Base-by-base conservation (phyloP, 2,329 filamentous ascomycete species). In the Malbranchea cinnamomea region DNA sequence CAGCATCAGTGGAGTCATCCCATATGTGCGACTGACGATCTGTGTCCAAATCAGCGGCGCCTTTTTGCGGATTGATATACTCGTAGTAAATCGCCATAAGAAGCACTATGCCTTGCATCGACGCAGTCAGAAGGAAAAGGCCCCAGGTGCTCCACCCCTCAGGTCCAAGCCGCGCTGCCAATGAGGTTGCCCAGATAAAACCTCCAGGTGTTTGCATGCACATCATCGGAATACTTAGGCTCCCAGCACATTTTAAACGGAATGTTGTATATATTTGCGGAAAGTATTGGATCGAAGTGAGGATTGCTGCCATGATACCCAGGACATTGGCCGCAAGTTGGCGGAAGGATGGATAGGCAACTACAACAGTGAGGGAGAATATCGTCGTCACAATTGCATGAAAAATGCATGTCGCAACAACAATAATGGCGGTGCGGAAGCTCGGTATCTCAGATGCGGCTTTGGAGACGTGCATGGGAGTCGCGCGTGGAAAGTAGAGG, bases 141-240 rank as follows among this genome's bases (percentile, higher is more conserved):
- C 83, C 75, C 89, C 89, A 98, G 0, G 84, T 83, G 55, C 85
- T 94, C 89, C 89, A 98, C 0, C 87, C 87, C 19, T 68, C 73
- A 45, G 65, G 65, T 0, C 89, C 89, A 12, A 94, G 66, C 26
- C 89, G 70, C 5, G 71, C 72, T 29, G 77, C 83, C 24, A 98
- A 59, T 50, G 84, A 94, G 8, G 68, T 76, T 0, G 87, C 84
- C 58, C 92, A 95, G 5, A 98, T 60, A 42, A 93, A 76, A 35
- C 83, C 84, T 1, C 89, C 89, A 0, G 89, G 89, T 0, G 87
- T 94, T 54, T 98, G 89, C 19, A 98, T 93, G 50, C 80, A 79
- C 85, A 98, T 95, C 78, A 94, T 95, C 4, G 83, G 78, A 33
- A 98, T 89, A 47, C 83, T 93, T 44, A 98, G 60, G 51, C 84